Evolutionary conservation across 2,329 filamentous ascomycete species (phyloP).

Genomic region (Phyllosticta paracitricarpa): DNA sequence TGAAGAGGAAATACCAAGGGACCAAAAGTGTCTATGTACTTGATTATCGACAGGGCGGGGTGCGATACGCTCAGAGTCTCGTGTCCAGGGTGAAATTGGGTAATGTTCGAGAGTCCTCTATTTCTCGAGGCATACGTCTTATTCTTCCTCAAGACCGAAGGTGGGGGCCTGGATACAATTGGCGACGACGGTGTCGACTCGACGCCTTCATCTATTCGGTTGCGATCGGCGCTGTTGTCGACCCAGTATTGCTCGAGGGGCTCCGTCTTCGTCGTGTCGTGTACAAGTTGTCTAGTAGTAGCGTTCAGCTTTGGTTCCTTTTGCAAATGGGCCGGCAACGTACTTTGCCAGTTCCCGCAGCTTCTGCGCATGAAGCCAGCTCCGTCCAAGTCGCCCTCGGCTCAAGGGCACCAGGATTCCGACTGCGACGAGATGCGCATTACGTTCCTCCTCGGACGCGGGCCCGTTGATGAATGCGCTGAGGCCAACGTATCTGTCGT

Average conservation of each 20-base stretch:
- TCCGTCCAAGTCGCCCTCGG: conserved; percentile 73
- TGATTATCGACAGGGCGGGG: conserved; percentile 72
- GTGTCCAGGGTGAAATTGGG: conserved; percentile 47
- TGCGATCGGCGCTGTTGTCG: conserved; percentile 29
- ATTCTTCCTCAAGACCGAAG: conserved; percentile 12
- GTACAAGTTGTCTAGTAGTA: conserved; percentile 43
- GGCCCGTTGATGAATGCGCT: conserved; percentile 84
- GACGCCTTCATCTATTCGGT: background rate
- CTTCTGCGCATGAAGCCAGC: conserved; percentile 75
- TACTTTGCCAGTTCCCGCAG: conserved; percentile 67
- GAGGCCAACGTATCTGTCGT: conserved; percentile 72
- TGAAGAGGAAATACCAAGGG: conserved; percentile 88
- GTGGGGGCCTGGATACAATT: conserved; percentile 6
- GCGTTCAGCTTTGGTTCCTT: background rate
- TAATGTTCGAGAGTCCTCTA: conserved; percentile 41
- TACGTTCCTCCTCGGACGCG: conserved; percentile 67
- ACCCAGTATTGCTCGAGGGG: conserved; percentile 76
- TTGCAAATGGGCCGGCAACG: conserved; percentile 11
- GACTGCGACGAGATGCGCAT: conserved; percentile 88
- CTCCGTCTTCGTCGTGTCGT: conserved; percentile 52
- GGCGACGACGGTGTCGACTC: conserved; percentile 4
- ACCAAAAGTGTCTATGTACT: conserved; percentile 73
- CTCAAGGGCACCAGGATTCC: conserved; percentile 80
- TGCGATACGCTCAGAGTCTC: conserved; percentile 68
- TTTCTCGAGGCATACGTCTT: conserved; percentile 17